Evolutionary conservation across 2,329 filamentous ascomycete genomes (phyloP).

Genomic region (Zymoseptoria tritici): DNA sequence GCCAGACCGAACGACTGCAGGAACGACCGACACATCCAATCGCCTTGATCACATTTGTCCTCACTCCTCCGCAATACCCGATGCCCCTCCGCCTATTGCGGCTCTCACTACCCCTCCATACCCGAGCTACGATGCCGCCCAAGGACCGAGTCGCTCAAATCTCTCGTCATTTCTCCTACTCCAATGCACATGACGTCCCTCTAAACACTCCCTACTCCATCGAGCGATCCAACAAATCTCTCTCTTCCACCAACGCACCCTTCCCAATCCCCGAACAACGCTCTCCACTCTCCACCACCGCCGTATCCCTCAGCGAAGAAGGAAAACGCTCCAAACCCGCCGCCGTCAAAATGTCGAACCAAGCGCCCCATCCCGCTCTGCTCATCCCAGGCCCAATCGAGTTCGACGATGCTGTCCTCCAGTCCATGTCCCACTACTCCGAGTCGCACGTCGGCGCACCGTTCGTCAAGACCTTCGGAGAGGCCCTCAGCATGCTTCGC

Average conservation of each 20-base stretch:
- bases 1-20: conserved; percentile 3
- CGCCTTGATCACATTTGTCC: conserved; percentile 4
- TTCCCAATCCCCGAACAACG: conserved; percentile 20
- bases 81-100: conserved; percentile 1
- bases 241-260: conserved; percentile 31
- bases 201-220: conserved; percentile 58
- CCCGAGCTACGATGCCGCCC: conserved; percentile 32
- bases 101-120: neutral
- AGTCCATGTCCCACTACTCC: conserved; percentile 91
- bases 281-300: conserved; percentile 21
- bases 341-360: conserved; percentile 47
- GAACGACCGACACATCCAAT: neutral
- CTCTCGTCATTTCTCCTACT: conserved; percentile 52
- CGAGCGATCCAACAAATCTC: conserved; percentile 41
- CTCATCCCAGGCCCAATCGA: conserved; percentile 97
- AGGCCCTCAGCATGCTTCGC: conserved; percentile 78
- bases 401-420: conserved; percentile 92
- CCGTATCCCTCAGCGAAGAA: conserved; percentile 16
- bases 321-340: conserved; percentile 18
- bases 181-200: conserved; percentile 46
- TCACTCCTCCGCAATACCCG: neutral
- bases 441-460: conserved; percentile 87
- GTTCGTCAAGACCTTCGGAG: conserved; percentile 86
- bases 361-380: conserved; percentile 61
- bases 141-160: conserved; percentile 45